Percentiles rank a stretch among this genome's conserved stretches.
Evolutionary conservation across 1,284 basidiomycete genomes (phyloP).

Genomic region (Phellinidium pouzarii): DNA sequence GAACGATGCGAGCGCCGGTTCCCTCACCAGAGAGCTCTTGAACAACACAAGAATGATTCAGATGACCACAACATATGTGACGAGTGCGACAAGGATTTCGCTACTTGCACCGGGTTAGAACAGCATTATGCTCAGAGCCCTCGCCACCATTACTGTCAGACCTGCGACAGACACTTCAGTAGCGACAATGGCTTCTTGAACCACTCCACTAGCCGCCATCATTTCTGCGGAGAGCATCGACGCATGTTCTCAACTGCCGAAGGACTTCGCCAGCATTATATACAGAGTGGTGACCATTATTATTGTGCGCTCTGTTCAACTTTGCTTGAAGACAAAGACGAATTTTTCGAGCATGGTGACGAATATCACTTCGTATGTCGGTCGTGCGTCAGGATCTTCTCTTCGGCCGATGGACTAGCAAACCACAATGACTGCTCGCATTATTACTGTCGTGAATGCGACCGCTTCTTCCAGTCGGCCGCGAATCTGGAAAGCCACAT

Average conservation of each 20-base stretch:
- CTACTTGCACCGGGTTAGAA: not conserved
- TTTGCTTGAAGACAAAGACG: slow-evolving; percentile 15
- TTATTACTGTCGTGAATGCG: slow-evolving; percentile 41
- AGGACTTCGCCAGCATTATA: slow-evolving; percentile 15
- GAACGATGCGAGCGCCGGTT: slow-evolving; percentile 30
- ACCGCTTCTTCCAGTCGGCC: slow-evolving; percentile 32
- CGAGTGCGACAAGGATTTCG: slow-evolving; percentile 21
- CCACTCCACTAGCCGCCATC: not conserved
- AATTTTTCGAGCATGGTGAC: slow-evolving; percentile 13
- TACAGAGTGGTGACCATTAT: slow-evolving; percentile 17
- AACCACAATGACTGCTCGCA: slow-evolving; percentile 47
- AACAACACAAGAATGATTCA: slow-evolving; percentile 15
- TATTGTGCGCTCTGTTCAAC: slow-evolving; percentile 21
- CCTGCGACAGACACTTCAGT: slow-evolving; percentile 2
- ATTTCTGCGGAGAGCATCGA: not conserved
- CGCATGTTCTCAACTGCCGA: not conserved
- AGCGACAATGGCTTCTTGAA: not conserved
- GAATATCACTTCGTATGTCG: slow-evolving; percentile 33
- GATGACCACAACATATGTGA: slow-evolving; percentile 18
- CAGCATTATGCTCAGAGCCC: not conserved
- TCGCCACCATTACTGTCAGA: not conserved
- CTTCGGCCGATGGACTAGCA: slow-evolving; percentile 30
- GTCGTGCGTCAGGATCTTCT: slow-evolving; percentile 26
- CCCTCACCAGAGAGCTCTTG: slow-evolving; percentile 22
- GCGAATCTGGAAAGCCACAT: slow-evolving; percentile 24